These are phyloP conservation scores for Flueggea neowawraea DNA, from an alignment of 441 rosid species.

Conservation along the genomic window DNA sequence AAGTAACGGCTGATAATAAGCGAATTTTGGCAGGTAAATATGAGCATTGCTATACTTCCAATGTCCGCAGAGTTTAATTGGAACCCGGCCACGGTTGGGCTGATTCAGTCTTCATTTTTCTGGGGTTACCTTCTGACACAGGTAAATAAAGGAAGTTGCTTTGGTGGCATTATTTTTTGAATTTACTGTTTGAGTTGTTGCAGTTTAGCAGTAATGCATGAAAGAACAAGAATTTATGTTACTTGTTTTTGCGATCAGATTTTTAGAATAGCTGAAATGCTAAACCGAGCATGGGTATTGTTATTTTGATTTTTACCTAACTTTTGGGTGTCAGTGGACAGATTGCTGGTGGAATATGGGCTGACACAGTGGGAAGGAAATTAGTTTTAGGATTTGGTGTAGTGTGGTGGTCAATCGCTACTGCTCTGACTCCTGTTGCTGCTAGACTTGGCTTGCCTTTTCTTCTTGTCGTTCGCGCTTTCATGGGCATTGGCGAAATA, in stretches of 20 bases:
- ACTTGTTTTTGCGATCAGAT: no score
- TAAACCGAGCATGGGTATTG: no score
- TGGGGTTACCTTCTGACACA: constrained; percentile 98
- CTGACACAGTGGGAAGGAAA: constrained; percentile 90
- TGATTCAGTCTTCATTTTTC: constrained; percentile 93
- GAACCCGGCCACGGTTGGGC: constrained; percentile 85
- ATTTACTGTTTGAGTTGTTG: no score
- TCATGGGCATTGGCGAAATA: constrained; percentile 97
- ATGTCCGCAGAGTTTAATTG: constrained; percentile 88
- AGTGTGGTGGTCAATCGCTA: constrained; percentile 92
- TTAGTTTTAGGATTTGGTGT: constrained; percentile 83
- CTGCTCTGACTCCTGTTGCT: constrained; percentile 77
- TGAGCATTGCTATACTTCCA: constrained; percentile 97
- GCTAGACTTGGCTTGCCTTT: constrained; percentile 84
- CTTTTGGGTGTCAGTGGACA: constrained; percentile 22
- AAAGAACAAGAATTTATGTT: no score
- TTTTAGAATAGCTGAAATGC: no score
- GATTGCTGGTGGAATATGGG: constrained; percentile 98
- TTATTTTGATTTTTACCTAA: constrained; percentile 11
- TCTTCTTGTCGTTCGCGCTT: constrained; percentile 76
- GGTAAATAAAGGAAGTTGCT: constrained; percentile 24
- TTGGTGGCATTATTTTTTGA: background rate
- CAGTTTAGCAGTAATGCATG: background rate
- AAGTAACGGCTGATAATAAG: background rate
- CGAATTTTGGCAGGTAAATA: constrained; percentile 62